Percentiles rank a stretch among this genome's conserved stretches.
Conservation (phyloP, 345 rosid species). For the Gossypium stocksii region DNA sequence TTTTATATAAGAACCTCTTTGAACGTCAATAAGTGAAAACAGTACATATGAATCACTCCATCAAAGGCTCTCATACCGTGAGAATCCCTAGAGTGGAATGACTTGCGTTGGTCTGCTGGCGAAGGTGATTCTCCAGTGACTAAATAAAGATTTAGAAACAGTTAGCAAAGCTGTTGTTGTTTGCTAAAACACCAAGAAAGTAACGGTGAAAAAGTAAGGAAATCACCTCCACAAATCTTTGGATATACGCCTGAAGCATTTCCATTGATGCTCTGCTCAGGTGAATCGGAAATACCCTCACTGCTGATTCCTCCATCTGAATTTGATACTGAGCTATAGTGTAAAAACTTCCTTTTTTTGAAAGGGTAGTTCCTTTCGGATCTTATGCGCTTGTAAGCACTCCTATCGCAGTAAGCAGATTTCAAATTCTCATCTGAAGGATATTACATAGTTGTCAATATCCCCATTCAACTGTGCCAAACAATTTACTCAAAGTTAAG, state of each 20-base stretch:
- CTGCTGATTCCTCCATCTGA: constrained; percentile 43
- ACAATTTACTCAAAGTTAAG: background rate
- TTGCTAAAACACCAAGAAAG: constrained; percentile 6
- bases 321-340: constrained; percentile 46
- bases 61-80: constrained; percentile 58
- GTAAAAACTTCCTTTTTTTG: constrained; percentile 74
- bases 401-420: constrained; percentile 51
- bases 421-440: constrained; percentile 53
- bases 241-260: constrained; percentile 31
- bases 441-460: background rate
- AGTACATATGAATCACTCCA: constrained; percentile 28
- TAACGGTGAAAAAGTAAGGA: constrained; percentile 6
- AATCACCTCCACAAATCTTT: constrained; percentile 46
- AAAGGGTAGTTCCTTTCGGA: constrained; percentile 79
- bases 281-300: constrained; percentile 38
- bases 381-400: constrained; percentile 45
- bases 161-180: constrained; percentile 5
- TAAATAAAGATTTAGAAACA: constrained; percentile 23
- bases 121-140: constrained; percentile 43
- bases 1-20: constrained; percentile 28
- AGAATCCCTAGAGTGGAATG: constrained; percentile 59
- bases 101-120: constrained; percentile 32
- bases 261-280: constrained; percentile 36
- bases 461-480: background rate
- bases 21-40: constrained; percentile 25